Percentiles rank a stretch among this genome's conserved stretches.
phyloP scores from a whole-genome alignment of 1,284 basidiomycete species.

The Sporisorium reilianum region DNA sequence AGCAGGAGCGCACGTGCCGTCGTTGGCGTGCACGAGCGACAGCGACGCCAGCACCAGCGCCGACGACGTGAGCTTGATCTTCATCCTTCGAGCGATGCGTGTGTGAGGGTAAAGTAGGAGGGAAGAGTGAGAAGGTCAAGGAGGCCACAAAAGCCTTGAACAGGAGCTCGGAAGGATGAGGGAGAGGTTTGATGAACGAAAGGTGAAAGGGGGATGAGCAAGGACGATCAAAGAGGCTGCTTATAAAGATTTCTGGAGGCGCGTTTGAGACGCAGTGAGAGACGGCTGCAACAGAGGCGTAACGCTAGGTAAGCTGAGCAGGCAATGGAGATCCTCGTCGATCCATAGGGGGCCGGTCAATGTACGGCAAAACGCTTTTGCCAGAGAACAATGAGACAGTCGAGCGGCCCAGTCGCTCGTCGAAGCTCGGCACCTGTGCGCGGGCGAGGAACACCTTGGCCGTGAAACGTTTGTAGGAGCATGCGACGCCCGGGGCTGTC shows the following conservation, averaged over 20 bases:
- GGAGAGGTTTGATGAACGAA: background rate
- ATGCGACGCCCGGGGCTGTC: background rate
- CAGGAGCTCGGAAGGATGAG: background rate
- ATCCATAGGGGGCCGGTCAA: background rate
- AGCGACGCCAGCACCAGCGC: slow-evolving; percentile 32
- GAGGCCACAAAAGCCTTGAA: background rate
- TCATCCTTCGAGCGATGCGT: slow-evolving; percentile 27
- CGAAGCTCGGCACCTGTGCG: too few relatives aligned
- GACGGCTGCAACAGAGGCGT: background rate
- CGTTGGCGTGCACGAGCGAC: slow-evolving; percentile 20
- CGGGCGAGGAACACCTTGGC: too few relatives aligned
- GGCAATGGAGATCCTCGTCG: background rate
- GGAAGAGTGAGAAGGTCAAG: too few relatives aligned
- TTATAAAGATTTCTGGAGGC: background rate
- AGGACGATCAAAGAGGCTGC: background rate
- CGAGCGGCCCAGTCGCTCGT: background rate
- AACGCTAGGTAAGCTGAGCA: too few relatives aligned
- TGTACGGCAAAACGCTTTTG: background rate
- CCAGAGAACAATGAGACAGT: background rate
- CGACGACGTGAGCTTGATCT: slow-evolving; percentile 40
- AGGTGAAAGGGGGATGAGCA: background rate
- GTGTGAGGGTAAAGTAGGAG: background rate
- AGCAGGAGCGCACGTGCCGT: slow-evolving; percentile 27
- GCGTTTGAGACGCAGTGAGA: background rate
- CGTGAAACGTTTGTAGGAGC: background rate